Evolutionary conservation across 352 stramenopile genomes (phyloP), one percentile per base, ranked within the genome.

Genomic region (Pythium sukuiense): DNA sequence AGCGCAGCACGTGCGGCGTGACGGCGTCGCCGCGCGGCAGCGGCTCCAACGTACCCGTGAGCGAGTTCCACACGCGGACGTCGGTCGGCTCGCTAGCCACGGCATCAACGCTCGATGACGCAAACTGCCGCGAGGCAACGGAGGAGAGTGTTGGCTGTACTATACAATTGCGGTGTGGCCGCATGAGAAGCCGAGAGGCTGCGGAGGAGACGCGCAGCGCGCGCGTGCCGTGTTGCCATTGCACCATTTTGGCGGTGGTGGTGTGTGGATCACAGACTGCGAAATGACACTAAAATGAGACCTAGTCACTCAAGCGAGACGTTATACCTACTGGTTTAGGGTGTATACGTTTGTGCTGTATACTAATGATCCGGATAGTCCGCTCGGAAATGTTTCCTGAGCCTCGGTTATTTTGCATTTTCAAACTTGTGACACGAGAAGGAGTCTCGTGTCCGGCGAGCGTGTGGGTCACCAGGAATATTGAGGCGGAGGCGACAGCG

Each of bases 1-100:
- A 99, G 61, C 81, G 86, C 45, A 92, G 65, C 53, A 89, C 76
- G 59, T 84, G 80, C 55, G 73, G 76, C 11, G 69, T 73, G 3
- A 55, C 69, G 1, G 73, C 77, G 18, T 71, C 67, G 41, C 64
- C 70, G 61, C 71, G 74, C 52, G 81, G 80, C 30, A 92, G 76
- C 18, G 70, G 65, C 59, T 90, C 81, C 45, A 61, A 50, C 18
- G 59, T 61, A 12, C 73, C 76, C 9, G 73, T 72, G 0, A 92
- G 69, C 18, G 83, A 85, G 69, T 92, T 92, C 70, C 74, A 90
- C 52, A 86, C 71, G 18, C 49, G 67, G 2, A 86, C 63, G 20
- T 74, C 53, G 30, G 32, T 32, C 9, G 18, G 29, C 0, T 20
- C 29, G 26, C 46, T 33, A 9, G 24, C 12, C 18, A 1, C 37